Evolutionary conservation across 495 filamentous ascomycete genomes (phyloP).

Genomic region (Aspergillus diversus): DNA sequence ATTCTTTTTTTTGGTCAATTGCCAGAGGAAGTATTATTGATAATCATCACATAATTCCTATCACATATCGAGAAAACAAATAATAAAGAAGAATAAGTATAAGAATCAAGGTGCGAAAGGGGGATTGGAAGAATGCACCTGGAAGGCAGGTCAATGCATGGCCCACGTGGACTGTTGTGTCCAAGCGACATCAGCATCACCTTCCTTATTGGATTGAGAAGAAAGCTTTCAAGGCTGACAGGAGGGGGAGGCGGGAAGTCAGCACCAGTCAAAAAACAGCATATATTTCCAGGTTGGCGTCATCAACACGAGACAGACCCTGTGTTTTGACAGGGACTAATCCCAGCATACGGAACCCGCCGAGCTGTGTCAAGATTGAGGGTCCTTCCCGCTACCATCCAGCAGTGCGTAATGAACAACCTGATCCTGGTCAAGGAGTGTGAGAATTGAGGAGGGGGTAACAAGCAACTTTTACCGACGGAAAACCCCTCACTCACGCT

Average conservation of each 20-base stretch:
- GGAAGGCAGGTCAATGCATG: constrained; percentile 25
- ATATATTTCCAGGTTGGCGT: neutral
- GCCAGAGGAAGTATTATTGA: too few relatives aligned
- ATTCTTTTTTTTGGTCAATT: too few relatives aligned
- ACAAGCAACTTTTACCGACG: constrained; percentile 3
- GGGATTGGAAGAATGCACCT: neutral
- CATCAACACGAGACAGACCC: constrained; percentile 5
- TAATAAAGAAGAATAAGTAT: too few relatives aligned
- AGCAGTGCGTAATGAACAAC: neutral
- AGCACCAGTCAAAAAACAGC: constrained; percentile 5
- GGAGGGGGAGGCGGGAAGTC: constrained; percentile 10
- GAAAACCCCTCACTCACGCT: constrained; percentile 2
- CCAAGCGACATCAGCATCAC: constrained; percentile 10
- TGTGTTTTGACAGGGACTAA: neutral
- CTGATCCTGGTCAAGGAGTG: neutral
- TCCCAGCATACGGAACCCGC: constrained; percentile 9
- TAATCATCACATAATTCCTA: too few relatives aligned
- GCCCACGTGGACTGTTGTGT: constrained; percentile 22
- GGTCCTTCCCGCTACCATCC: neutral
- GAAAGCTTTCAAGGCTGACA: neutral
- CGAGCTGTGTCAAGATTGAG: constrained; percentile 4
- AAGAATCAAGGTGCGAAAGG: neutral
- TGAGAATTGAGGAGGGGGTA: neutral
- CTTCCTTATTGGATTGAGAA: constrained; percentile 2
- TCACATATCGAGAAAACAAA: too few relatives aligned